These are phyloP conservation scores for Mucor sp. DNA, from an alignment of 371 early-diverging fungal species.

Conservation along the genomic window DNA sequence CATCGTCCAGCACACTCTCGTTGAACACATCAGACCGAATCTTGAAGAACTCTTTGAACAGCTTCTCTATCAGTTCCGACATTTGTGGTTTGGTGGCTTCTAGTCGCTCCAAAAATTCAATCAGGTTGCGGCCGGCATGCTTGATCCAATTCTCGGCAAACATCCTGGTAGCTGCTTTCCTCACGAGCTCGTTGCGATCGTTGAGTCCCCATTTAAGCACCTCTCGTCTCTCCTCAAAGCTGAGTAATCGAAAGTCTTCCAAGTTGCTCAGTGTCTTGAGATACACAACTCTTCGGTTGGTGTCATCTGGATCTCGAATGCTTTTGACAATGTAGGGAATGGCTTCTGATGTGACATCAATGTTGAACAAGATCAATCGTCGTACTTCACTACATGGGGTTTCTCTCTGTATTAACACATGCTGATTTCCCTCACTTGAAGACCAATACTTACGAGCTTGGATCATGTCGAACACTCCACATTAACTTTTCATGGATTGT, in stretches of 20 bases:
- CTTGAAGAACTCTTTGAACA: slow-evolving; percentile 67
- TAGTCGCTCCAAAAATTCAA: slow-evolving; percentile 82
- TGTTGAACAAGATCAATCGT: slow-evolving; percentile 76
- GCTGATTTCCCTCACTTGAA: neutral
- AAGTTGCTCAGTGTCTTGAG: slow-evolving; percentile 71
- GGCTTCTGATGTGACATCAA: slow-evolving; percentile 65
- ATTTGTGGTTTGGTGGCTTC: slow-evolving; percentile 76
- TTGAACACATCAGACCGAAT: slow-evolving; percentile 69
- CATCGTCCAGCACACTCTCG: slow-evolving; percentile 59
- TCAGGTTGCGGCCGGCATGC: slow-evolving; percentile 71
- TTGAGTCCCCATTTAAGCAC: slow-evolving; percentile 76
- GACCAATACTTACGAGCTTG: slow-evolving; percentile 67
- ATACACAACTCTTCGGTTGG: slow-evolving; percentile 66
- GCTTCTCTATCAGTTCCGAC: slow-evolving; percentile 71
- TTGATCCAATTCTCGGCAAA: slow-evolving; percentile 77
- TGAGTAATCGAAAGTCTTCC: slow-evolving; percentile 65
- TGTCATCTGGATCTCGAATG: slow-evolving; percentile 74
- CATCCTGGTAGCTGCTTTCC: slow-evolving; percentile 74
- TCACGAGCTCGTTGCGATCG: slow-evolving; percentile 75
- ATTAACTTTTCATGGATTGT: slow-evolving; percentile 69
- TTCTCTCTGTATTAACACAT: neutral
- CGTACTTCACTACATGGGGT: slow-evolving; percentile 70
- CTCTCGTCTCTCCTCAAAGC: slow-evolving; percentile 69
- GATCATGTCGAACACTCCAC: slow-evolving; percentile 70
- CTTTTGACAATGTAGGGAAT: slow-evolving; percentile 73